Evolutionary conservation across 2,329 filamentous ascomycete species (phyloP), one percentile per base, ranked within the genome.

Genomic region (Cadophora gregata): DNA sequence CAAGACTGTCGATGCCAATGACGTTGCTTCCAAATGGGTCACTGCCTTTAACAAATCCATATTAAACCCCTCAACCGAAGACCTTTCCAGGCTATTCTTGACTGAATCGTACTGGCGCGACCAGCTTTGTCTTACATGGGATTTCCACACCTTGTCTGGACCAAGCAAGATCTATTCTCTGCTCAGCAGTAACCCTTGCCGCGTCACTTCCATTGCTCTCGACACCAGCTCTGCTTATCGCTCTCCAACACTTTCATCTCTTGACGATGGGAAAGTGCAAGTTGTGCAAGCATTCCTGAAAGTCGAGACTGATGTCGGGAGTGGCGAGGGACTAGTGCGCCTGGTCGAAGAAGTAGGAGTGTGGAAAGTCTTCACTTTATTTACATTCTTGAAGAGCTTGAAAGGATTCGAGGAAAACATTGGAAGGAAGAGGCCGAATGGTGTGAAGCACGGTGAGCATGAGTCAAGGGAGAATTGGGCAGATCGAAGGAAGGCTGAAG

Each of bases 301-400:
- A 0, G 78, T 88, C 24, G 80, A 84, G 2, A 89, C 85, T 0
- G 77, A 80, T 5, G 71, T 85, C 1, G 89, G 89, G 0, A 70
- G 71, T 0, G 90, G 88, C 0, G 77, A 81, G 1, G 90, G 89
- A 1, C 70, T 91, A 1, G 80, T 85, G 0, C 80, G 86, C 3
- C 75, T 91, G 0, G 79, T 82, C 0, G 75, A 81, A 45, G 69
- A 75, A 24, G 60, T 77, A 0, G 77, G 76, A 2, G 65, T 74
- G 6, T 91, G 88, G 88, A 89, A 87, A 74, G 84, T 87, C 0
- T 90, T 86, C 69, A 88, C 87, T 1, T 72, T 92, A 0, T 91
- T 87, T 72, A 91, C 89, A 0, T 80, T 81, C 0, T 78, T 92
- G 5, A 74, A 81, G 1, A 82, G 85, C 45, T 69, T 92, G 5